Evolutionary conservation across 257 asterid genomes (phyloP), one percentile per base, ranked within the genome.

Genomic region (Linaria vulgaris): DNA sequence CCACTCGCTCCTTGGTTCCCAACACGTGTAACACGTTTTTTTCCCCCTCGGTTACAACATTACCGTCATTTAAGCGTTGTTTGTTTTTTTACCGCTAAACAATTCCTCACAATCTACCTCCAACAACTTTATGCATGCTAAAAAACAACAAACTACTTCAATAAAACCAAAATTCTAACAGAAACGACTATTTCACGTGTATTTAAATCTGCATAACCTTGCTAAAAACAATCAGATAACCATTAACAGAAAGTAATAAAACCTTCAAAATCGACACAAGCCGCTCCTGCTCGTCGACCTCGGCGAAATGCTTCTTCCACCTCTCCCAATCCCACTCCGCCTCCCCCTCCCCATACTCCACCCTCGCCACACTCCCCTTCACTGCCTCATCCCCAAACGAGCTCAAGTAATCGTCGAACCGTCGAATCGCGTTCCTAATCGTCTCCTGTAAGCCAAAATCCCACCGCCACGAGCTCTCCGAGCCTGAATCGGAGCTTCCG

Each of bases 241-340:
- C 22, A 55, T 20, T n/a, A 53, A 53, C 60, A 39, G 34, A 59
- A 41, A 92, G n/a, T n/a, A n/a, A n/a, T n/a, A n/a, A n/a, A n/a
- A n/a, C 99, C 95, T 87, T 85, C 71, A 94, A 76, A 64, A 79
- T 66, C 15, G 87, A 82, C 67, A 87, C 75, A 65, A 84, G 56
- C 17, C 89, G 85, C 72, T 87, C 97, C 75, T 85, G 95, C 69
- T 87, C 95, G 63, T 94, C 97, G 53, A 90, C 85, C 74, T 82
- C 88, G 1, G 59, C 62, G 61, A 94, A 85, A 74, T 94, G 95
- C 65, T 76, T 81, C 75, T 70, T 80, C 99, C 99, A 94, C 69
- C 88, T 83, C 76, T 87, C 97, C 99, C 96, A 91, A 76, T 85
- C 90, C 96, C 97, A 88, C 58, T 76, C 98, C 66, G 65, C 85